phyloP scores from a whole-genome alignment of 768 basidiomycete species.

The Pleurotus tuber-regium region DNA sequence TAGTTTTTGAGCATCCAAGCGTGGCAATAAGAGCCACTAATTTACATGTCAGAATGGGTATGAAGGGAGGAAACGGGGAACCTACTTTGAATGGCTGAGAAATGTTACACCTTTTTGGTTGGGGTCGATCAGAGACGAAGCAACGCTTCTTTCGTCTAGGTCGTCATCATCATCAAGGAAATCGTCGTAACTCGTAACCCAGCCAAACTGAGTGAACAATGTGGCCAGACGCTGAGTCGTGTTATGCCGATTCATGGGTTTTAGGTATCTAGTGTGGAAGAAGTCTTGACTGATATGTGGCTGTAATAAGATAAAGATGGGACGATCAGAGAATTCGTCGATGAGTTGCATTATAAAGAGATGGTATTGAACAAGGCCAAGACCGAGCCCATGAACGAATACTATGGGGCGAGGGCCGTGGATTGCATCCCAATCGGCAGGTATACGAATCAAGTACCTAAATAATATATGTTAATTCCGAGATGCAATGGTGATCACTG shows the following conservation, averaged over 20 bases:
- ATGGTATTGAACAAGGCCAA: conserved; percentile 74
- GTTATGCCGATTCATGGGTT: conserved; percentile 64
- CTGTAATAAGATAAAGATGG: conserved; percentile 73
- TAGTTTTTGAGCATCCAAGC: conserved; percentile 86
- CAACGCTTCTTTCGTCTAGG: conserved; percentile 16
- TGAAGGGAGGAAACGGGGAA: not conserved
- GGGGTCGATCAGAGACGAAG: conserved; percentile 14
- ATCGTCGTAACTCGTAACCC: conserved; percentile 39
- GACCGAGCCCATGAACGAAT: conserved; percentile 86
- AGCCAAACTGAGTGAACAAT: conserved; percentile 62
- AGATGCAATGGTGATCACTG: conserved; percentile 1
- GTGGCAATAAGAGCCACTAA: conserved; percentile 78
- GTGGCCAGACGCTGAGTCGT: conserved; percentile 54
- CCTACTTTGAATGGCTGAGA: conserved; percentile 87
- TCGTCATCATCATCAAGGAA: conserved; percentile 22
- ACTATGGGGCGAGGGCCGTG: conserved; percentile 68
- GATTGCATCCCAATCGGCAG: conserved; percentile 58
- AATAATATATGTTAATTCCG: conserved; percentile 5
- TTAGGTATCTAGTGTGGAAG: conserved; percentile 71
- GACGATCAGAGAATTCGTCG: conserved; percentile 56
- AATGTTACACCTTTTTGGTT: conserved; percentile 63
- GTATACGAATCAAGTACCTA: conserved; percentile 76
- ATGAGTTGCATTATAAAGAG: conserved; percentile 59
- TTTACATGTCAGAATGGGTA: conserved; percentile 2
- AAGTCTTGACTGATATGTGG: conserved; percentile 86